Conservation (phyloP, 805 yeast genomes). For the Lipomyces spencermartinsiae region DNA sequence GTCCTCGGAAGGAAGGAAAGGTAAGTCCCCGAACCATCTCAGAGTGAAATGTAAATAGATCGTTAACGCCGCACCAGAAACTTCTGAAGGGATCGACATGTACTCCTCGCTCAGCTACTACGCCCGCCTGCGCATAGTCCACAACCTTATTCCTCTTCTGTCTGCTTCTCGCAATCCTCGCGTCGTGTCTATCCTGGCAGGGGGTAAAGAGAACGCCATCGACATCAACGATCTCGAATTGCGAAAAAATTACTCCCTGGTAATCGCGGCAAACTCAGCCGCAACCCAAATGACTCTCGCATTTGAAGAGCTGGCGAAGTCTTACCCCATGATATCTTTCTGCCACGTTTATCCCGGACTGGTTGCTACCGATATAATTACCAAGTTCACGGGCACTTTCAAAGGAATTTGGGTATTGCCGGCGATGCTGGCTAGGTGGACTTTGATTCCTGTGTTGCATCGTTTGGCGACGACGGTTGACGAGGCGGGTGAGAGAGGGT, state of each 20-base stretch:
- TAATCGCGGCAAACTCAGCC: not conserved
- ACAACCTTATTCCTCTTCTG: conserved; percentile 6
- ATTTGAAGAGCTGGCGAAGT: conserved; percentile 8
- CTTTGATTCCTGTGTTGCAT: conserved; percentile 9
- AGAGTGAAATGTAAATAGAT: not conserved
- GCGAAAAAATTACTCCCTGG: not conserved
- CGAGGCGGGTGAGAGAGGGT: conserved; percentile 5
- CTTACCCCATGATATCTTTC: conserved; percentile 1
- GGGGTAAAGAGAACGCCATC: conserved; percentile 2
- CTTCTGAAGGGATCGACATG: conserved; percentile 4
- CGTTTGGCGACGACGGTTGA: conserved; percentile 6
- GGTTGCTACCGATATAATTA: conserved; percentile 1
- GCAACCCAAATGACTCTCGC: conserved; percentile 3
- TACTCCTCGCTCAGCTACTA: conserved; percentile 6
- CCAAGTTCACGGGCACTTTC: not conserved
- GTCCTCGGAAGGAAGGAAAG: not conserved
- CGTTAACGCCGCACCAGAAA: not conserved
- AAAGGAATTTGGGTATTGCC: not conserved
- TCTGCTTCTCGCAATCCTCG: not conserved
- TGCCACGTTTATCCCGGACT: conserved; percentile 3
- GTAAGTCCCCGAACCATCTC: not conserved
- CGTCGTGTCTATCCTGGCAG: conserved; percentile 4
- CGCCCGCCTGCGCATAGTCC: conserved; percentile 6
- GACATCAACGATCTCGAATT: conserved; percentile 7
- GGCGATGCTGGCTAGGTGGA: conserved; percentile 6